Percentiles rank a stretch among this genome's conserved stretches.
These are phyloP conservation scores for Epichloe aotearoae DNA, from an alignment of 2,329 filamentous ascomycete species.

Conservation along the genomic window DNA sequence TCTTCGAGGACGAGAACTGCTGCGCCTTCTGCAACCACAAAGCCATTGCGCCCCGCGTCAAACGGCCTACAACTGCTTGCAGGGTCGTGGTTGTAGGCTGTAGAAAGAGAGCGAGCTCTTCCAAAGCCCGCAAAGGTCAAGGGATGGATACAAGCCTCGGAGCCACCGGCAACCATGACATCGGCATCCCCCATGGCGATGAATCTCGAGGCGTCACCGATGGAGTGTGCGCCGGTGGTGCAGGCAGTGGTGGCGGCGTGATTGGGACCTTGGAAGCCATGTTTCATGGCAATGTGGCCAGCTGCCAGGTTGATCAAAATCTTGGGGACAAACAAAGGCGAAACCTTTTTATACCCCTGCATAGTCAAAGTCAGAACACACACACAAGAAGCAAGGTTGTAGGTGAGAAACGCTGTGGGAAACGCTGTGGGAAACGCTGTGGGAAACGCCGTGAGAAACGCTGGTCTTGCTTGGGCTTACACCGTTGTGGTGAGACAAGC, in stretches of 20 bases:
- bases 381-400: too few relatives aligned
- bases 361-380: not conserved
- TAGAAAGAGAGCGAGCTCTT: conserved; percentile 73
- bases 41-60: conserved; percentile 65
- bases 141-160: conserved; percentile 92
- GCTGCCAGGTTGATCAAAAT: conserved; percentile 91
- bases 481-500: conserved; percentile 58
- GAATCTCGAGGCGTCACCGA: conserved; percentile 87
- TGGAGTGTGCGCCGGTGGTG: conserved; percentile 87
- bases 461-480: conserved; percentile 31
- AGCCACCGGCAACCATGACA: conserved; percentile 91
- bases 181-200: conserved; percentile 80
- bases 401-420: too few relatives aligned
- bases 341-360: conserved; percentile 84
- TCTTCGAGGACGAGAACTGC: conserved; percentile 83
- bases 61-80: conserved; percentile 70
- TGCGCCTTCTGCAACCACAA: conserved; percentile 87
- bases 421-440: too few relatives aligned
- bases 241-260: conserved; percentile 90
- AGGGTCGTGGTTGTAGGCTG: conserved; percentile 63
- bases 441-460: too few relatives aligned
- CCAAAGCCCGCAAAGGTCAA: conserved; percentile 87
- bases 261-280: conserved; percentile 82
- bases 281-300: conserved; percentile 86
- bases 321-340: conserved; percentile 83